Base-by-base conservation (phyloP, 495 filamentous ascomycete species). In the Talaromyces trachyspermus region DNA sequence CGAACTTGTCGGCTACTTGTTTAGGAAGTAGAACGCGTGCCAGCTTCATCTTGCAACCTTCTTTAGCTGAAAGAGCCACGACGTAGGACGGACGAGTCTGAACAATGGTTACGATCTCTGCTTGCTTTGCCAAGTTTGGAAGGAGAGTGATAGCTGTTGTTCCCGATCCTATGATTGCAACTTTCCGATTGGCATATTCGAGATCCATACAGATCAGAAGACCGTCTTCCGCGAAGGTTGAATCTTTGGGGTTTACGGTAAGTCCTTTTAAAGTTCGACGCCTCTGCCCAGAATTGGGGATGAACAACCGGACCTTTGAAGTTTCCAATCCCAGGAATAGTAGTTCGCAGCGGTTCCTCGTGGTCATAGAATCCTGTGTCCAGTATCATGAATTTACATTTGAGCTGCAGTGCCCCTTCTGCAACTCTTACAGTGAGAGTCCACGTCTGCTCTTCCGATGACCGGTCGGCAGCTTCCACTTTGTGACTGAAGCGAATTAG, bases 311-410 rank as follows among this genome's bases (percentile, higher is more conserved):
- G 54, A 17, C 69, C 69, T 30, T 55, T 43, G 60, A 72, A 72
- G 4, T 66, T 52, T 2, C 63, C 52, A 1, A 72, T 50, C 2
- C 60, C 61, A 0, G 64, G 62, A 25, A 71, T 87, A 9, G 54
- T 56, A 3, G 73, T 56, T 38, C 77, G 49, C 26, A 81, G 53
- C 0, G 83, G 74, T 47, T 73, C 59, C 7, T 77, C 55, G 63
- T 88, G 85, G 58, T 81, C 74, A 54, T 81, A 83, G 53, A 69
- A 71, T 10, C 84, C 84, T 0, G 77, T 81, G 52, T 75, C 75
- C 43, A 77, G 60, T 43, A 86, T 63, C 26, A 86, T 36, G 59
- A 83, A 86, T 12, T 68, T 70, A 5, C 76, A 63, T 32, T 59
- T 74, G 6, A 2, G 9, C 7, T 6, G 7, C n/a, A 37, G 33